A percentile compares a stretch with the other conserved stretches of the same genome.
Evolutionary conservation across 257 asterid genomes (phyloP).

Genomic region (Fraxinus cuspidata): DNA sequence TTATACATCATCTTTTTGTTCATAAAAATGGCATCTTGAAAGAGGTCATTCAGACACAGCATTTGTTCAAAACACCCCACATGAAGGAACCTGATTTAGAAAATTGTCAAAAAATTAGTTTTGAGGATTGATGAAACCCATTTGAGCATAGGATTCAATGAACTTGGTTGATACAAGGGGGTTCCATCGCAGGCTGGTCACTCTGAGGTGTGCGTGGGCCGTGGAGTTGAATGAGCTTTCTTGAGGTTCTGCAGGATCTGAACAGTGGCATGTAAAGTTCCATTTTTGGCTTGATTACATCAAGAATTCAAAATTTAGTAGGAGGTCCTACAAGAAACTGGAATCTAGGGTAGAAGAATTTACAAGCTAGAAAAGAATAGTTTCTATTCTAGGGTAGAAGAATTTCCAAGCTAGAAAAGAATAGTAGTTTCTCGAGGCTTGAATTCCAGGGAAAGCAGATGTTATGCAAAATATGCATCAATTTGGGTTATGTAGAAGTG

Average conservation of each 20-base stretch:
- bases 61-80: conserved; percentile 81
- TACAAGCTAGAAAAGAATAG: no score
- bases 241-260: conserved; percentile 59
- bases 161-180: conserved; percentile 84
- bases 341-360: conserved; percentile 9
- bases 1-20: conserved; percentile 50
- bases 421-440: no score
- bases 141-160: conserved; percentile 78
- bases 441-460: no score
- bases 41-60: conserved; percentile 60
- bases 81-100: conserved; percentile 74
- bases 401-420: neutral
- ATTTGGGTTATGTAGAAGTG: no score
- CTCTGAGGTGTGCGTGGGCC: conserved; percentile 70
- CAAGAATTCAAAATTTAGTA: conserved; percentile 10
- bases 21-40: conserved; percentile 56
- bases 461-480: no score
- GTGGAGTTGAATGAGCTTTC: conserved; percentile 55
- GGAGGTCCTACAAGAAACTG: neutral
- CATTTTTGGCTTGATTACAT: conserved; percentile 38
- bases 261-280: conserved; percentile 78
- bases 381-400: neutral
- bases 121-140: conserved; percentile 50
- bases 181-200: conserved; percentile 52
- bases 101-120: conserved; percentile 55